A percentile compares a stretch with the other conserved stretches of the same genome.
These are phyloP conservation scores for Podospora pseudocomata DNA, from an alignment of 495 filamentous ascomycete species.

Conservation along the genomic window DNA sequence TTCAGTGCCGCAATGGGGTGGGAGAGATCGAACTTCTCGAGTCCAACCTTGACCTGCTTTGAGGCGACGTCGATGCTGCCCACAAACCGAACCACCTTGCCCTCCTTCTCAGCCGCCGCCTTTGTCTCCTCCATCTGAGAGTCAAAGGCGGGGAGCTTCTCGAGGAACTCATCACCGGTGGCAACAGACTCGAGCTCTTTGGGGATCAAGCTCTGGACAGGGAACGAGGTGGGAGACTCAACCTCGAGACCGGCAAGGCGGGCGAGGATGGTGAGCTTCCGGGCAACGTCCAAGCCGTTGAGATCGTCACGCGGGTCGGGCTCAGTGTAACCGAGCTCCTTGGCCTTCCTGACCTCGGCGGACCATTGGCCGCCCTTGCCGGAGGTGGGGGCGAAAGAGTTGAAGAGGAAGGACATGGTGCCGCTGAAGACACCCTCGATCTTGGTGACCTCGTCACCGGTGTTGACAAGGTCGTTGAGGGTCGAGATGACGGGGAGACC, in stretches of 20 bases:
- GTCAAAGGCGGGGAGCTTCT: conserved; percentile 72
- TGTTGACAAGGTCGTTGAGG: conserved; percentile 80
- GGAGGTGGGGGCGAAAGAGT: conserved; percentile 78
- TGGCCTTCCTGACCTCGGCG: conserved; percentile 81
- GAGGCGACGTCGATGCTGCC: conserved; percentile 81
- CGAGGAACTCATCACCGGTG: conserved; percentile 78
- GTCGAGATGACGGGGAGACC: conserved; percentile 90
- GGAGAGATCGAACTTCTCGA: conserved; percentile 79
- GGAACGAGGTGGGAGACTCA: conserved; percentile 75
- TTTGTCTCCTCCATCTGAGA: conserved; percentile 78
- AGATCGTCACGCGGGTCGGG: conserved; percentile 94
- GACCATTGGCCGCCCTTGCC: conserved; percentile 73
- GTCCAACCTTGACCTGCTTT: conserved; percentile 77
- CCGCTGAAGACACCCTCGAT: conserved; percentile 97
- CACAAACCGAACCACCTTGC: conserved; percentile 91
- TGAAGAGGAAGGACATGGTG: conserved; percentile 95
- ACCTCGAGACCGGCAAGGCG: conserved; percentile 75
- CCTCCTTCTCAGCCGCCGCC: conserved; percentile 69
- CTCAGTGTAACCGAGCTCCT: conserved; percentile 94
- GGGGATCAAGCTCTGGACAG: conserved; percentile 87
- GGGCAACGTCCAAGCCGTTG: conserved; percentile 91
- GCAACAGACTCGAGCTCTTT: conserved; percentile 68
- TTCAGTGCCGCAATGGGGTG: conserved; percentile 88
- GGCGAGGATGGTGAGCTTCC: conserved; percentile 94
- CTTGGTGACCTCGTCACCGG: conserved; percentile 78